These are phyloP conservation scores for Haplosporangium sp. DNA, from an alignment of 371 early-diverging fungal species.

Conservation along the genomic window DNA sequence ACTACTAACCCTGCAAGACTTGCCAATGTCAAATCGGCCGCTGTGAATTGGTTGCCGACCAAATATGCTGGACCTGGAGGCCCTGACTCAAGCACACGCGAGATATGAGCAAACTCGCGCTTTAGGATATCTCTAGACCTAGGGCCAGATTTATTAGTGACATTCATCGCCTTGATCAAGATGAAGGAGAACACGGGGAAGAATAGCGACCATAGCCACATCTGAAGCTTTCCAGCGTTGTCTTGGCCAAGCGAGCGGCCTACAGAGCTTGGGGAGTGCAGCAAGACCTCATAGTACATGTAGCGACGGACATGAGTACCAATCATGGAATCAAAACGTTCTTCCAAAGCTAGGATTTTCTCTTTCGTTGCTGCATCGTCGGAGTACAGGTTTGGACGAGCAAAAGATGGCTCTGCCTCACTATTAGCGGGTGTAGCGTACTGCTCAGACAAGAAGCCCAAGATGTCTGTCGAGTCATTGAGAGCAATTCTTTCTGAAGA, in stretches of 20 bases:
- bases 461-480: slow-evolving; percentile 39
- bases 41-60: slow-evolving; percentile 44
- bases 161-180: slow-evolving; percentile 12
- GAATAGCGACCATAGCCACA: slow-evolving; percentile 34
- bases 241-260: slow-evolving; percentile 29
- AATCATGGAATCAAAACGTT: slow-evolving; percentile 38
- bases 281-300: slow-evolving; percentile 32
- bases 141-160: slow-evolving; percentile 23
- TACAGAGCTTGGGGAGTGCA: slow-evolving; percentile 27
- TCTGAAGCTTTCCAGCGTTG: slow-evolving; percentile 35
- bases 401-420: background rate
- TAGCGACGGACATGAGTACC: slow-evolving; percentile 37
- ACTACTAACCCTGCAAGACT: slow-evolving; percentile 19
- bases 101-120: slow-evolving; percentile 48
- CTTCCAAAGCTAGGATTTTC: slow-evolving; percentile 42
- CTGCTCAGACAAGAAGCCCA: slow-evolving; percentile 36
- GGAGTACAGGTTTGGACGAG: slow-evolving; percentile 29
- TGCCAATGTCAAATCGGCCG: slow-evolving; percentile 45
- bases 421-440: slow-evolving; percentile 18
- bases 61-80: slow-evolving; percentile 29
- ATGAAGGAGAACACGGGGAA: slow-evolving; percentile 16
- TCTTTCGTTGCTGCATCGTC: slow-evolving; percentile 32
- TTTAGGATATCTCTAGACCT: slow-evolving; percentile 40
- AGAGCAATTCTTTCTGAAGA: slow-evolving; percentile 7
- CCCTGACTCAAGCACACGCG: slow-evolving; percentile 36